These are phyloP conservation scores for Powellomyces hirtus DNA, from an alignment of 192 early-diverging fungal genomes.

Conservation along the genomic window DNA sequence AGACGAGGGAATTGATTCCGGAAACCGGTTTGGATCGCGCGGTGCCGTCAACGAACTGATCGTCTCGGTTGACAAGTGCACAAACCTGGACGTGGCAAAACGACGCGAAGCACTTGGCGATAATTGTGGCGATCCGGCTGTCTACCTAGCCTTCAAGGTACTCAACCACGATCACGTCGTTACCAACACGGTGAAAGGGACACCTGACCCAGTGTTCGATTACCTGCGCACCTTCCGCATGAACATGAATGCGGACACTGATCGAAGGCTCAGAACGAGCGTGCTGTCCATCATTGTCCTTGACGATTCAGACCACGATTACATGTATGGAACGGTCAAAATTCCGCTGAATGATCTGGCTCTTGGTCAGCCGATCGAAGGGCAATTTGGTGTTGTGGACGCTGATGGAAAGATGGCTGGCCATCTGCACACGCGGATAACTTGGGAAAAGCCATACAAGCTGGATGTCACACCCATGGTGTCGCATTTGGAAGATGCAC, in stretches of 20 bases:
- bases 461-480: conserved; percentile 24
- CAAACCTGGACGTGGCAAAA: conserved; percentile 10
- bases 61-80: conserved; percentile 28
- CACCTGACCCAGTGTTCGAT: conserved; percentile 37
- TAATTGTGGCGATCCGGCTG: conserved; percentile 10
- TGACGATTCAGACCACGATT: conserved; percentile 44
- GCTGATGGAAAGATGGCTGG: conserved; percentile 30
- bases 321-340: conserved; percentile 36
- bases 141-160: conserved; percentile 41
- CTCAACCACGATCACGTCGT: conserved; percentile 32
- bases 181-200: conserved; percentile 36
- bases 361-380: conserved; percentile 26
- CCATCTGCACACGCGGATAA: conserved; percentile 25
- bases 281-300: conserved; percentile 31
- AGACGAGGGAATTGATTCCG: neutral
- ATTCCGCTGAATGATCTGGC: conserved; percentile 38
- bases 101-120: neutral
- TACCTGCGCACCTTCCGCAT: conserved; percentile 35
- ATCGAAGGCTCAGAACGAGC: conserved; percentile 36
- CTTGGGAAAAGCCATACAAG: conserved; percentile 46
- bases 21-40: conserved; percentile 23
- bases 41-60: conserved; percentile 41
- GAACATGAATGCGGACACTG: conserved; percentile 42
- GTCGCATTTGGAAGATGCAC: conserved; percentile 10
- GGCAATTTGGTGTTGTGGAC: conserved; percentile 33